Base-by-base conservation (phyloP, 2,329 filamentous ascomycete genomes). In the Sordariomycetes sp. region DNA sequence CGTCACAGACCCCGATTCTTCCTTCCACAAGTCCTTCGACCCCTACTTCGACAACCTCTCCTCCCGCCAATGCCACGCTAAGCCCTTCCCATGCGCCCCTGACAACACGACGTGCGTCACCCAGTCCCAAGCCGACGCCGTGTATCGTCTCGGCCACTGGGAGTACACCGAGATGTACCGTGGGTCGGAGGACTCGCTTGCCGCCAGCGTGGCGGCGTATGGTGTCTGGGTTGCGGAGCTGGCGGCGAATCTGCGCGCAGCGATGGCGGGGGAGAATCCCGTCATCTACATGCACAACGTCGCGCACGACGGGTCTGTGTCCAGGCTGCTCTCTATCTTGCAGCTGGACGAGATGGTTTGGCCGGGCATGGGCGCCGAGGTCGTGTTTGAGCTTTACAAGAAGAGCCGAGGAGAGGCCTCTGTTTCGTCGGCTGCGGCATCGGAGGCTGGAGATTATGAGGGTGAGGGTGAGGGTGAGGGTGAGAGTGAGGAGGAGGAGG, bases 11-110 rank as follows among this genome's bases (percentile, higher is more conserved):
- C 69, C 68, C 36, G 78, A 84, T 59, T 65, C 66, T 0, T 84
- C 76, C 3, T 94, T 89, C 74, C 87, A 92, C 65, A 75, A 70
- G 48, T 84, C 78, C 56, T 85, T 87, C 63, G 89, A 94, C 65
- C 89, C 90, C 68, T 94, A 94, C 72, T 94, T 85, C 64, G 89
- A 94, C 67, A 94, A 90, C 64, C 77, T 94, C 1, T 90, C 87
- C 0, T 85, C 88, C 0, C 78, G 88, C 0, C 85, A 90, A 65
- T 94, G 89, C 67, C 88, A 94, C 65, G 72, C 69, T 20, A 88
- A 86, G 64, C 80, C 86, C 0, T 72, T 91, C 0, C 89, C 88
- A 0, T 92, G 88, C 70, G 67, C 78, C 7, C 69, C 75, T 20
- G 61, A 68, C 58, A 75, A 77, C 56, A 71, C 70, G 0, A 69